phyloP scores from a whole-genome alignment of 192 early-diverging fungal species.

The Coemansia sp. region DNA sequence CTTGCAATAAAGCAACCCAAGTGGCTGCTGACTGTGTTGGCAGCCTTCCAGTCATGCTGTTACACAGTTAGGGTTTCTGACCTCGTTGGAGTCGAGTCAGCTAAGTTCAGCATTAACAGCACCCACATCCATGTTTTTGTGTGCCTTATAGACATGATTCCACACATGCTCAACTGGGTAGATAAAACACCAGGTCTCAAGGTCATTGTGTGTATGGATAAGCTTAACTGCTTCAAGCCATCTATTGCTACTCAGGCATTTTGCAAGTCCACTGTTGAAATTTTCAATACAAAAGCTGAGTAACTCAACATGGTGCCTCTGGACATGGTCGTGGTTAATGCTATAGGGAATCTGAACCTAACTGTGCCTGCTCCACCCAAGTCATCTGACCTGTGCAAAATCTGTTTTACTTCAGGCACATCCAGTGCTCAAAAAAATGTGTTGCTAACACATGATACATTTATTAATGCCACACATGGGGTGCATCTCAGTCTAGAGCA shows the following conservation, averaged over 20 bases:
- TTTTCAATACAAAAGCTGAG: conserved; percentile 58
- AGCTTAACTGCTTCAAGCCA: conserved; percentile 71
- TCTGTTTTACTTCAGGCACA: conserved; percentile 79
- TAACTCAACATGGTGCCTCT: conserved; percentile 58
- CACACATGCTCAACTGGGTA: too few relatives aligned
- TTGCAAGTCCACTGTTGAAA: conserved; percentile 7
- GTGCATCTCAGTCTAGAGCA: not conserved
- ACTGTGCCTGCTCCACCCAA: conserved; percentile 53
- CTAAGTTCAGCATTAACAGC: conserved; percentile 77
- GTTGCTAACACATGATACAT: too few relatives aligned
- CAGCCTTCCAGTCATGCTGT: conserved; percentile 57
- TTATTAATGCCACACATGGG: too few relatives aligned
- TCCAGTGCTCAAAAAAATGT: conserved; percentile 67
- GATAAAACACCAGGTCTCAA: conserved; percentile 60
- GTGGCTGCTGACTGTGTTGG: conserved; percentile 67
- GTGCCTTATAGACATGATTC: too few relatives aligned
- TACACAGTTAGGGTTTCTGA: conserved; percentile 75
- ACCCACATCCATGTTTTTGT: conserved; percentile 66
- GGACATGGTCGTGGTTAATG: conserved; percentile 57
- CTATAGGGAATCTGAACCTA: conserved; percentile 54
- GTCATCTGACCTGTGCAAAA: conserved; percentile 59
- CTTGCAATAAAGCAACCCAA: conserved; percentile 67
- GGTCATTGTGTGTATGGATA: too few relatives aligned
- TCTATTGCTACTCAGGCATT: conserved; percentile 28
- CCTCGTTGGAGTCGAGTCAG: conserved; percentile 64